Base-by-base conservation (phyloP, 768 basidiomycete genomes). In the Baorangia bicolor region DNA sequence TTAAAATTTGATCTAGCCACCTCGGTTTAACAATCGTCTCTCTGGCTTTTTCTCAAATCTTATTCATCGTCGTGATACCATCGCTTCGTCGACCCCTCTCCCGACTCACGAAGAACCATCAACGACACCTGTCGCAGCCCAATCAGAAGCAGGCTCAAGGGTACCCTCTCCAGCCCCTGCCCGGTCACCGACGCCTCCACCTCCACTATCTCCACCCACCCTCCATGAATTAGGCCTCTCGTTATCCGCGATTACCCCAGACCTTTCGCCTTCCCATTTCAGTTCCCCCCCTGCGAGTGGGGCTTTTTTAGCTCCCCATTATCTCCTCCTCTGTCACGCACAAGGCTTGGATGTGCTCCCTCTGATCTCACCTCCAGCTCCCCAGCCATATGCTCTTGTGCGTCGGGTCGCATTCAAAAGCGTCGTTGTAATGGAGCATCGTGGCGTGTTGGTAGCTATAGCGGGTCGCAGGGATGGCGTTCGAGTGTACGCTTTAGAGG, bases 341-440 rank as follows among this genome's bases (percentile, higher is more conserved):
- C 92, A 94, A 70, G 92, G 92, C 39, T 75, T 94, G 33, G 92
- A 94, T 69, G 89, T 94, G 3, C 75, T 94, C n/a, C 89, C 92
- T 2, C 75, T 94, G 28, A 69, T 80, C 12, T 85, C 87, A 0
- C 90, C 92, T 0, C 92, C 90, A 2, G 78, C 84, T 14, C 78
- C 79, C 8, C 86, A 87, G 60, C 90, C 92, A 14, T 93, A 92
- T 69, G 85, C 92, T 11, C 79, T 94, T 27, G 86, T 94, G 23
- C 83, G 92, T 21, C 81, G 90, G 51, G 89, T 92, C 49, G 79
- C 81, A 34, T 94, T 94, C 72, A 93, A 92, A 66, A 85, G 81
- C 53, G 86, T 94, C n/a, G 88, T 94, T 1, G 87, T 94, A 14
- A 94, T 94, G 92, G 92, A 94, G 63, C 89, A 93, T 64, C 87